phyloP scores from a whole-genome alignment of 208 protist genomes.

The Crithidia expoeki region DNA sequence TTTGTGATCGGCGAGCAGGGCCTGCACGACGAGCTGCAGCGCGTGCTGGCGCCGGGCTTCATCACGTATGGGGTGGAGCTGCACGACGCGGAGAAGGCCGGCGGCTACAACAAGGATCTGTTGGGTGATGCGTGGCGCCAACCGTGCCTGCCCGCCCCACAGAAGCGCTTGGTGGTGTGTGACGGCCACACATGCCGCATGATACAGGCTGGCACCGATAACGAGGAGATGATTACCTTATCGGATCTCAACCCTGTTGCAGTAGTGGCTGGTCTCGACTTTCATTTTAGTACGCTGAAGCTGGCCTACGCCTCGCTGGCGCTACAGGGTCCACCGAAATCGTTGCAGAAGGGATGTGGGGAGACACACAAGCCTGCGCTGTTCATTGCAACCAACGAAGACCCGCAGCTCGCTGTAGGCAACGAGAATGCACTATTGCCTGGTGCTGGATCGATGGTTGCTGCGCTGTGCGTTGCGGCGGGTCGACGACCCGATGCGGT shows the following conservation, averaged over 20 bases:
- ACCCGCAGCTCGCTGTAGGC: slow-evolving; percentile 43
- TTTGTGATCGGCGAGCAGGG: slow-evolving; percentile 77
- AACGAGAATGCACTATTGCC: slow-evolving; percentile 48
- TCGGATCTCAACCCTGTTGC: slow-evolving; percentile 57
- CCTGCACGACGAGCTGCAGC: slow-evolving; percentile 66
- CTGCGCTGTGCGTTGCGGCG: slow-evolving; percentile 34
- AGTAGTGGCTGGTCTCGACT: slow-evolving; percentile 67
- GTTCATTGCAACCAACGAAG: slow-evolving; percentile 80
- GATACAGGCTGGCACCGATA: slow-evolving; percentile 23
- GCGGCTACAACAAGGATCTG: slow-evolving; percentile 38
- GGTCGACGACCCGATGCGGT: slow-evolving; percentile 51
- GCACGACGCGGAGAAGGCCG: slow-evolving; percentile 47
- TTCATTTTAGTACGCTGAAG: slow-evolving; percentile 72
- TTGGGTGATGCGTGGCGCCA: slow-evolving; percentile 40
- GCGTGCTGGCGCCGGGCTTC: slow-evolving; percentile 64
- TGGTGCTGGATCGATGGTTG: slow-evolving; percentile 58
- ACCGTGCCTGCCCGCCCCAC: slow-evolving; percentile 46
- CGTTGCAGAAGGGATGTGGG: neutral
- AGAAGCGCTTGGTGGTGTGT: slow-evolving; percentile 44
- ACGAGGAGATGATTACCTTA: slow-evolving; percentile 47
- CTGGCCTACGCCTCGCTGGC: slow-evolving; percentile 52
- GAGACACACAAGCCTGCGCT: slow-evolving; percentile 7
- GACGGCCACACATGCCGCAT: slow-evolving; percentile 33
- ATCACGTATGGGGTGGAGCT: slow-evolving; percentile 78
- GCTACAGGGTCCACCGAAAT: slow-evolving; percentile 39